These are phyloP conservation scores for Catharanthus roseus DNA, from an alignment of 257 asterid genomes.

Conservation along the genomic window DNA sequence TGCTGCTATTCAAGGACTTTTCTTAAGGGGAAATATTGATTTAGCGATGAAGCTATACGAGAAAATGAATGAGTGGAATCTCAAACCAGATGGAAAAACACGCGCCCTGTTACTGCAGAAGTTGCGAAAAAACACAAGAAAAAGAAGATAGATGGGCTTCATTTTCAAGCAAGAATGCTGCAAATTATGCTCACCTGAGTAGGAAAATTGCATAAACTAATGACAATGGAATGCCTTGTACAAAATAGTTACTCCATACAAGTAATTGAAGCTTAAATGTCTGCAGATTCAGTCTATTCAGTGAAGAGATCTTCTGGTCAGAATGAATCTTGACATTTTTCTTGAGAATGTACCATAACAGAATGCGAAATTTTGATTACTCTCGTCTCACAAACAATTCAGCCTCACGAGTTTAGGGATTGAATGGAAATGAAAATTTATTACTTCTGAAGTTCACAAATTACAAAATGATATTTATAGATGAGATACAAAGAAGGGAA, in stretches of 20 bases:
- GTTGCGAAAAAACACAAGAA: constrained; percentile 35
- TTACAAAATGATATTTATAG: not conserved
- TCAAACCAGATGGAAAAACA: constrained; percentile 81
- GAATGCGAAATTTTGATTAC: too few relatives aligned
- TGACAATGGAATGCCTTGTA: too few relatives aligned
- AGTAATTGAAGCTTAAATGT: not conserved
- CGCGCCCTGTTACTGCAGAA: constrained; percentile 86
- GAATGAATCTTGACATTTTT: not conserved
- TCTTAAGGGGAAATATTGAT: constrained; percentile 49
- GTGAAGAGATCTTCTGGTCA: too few relatives aligned
- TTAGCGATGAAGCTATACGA: constrained; percentile 59
- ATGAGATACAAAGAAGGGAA: not conserved
- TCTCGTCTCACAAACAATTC: too few relatives aligned
- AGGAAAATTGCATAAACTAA: not conserved
- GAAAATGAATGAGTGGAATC: constrained; percentile 65
- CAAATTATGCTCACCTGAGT: not conserved
- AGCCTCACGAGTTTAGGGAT: too few relatives aligned
- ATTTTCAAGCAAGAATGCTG: not conserved
- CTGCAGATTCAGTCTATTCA: not conserved
- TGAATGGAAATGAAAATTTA: too few relatives aligned
- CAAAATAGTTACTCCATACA: not conserved
- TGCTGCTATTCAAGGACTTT: constrained; percentile 90
- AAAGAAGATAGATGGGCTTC: constrained; percentile 10
- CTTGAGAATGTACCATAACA: not conserved
- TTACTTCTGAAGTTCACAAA: not conserved